A percentile compares a stretch with the other conserved stretches of the same genome.
These are phyloP conservation scores for Scorias spongiosa DNA, from an alignment of 2,329 filamentous ascomycete species.

Conservation along the genomic window DNA sequence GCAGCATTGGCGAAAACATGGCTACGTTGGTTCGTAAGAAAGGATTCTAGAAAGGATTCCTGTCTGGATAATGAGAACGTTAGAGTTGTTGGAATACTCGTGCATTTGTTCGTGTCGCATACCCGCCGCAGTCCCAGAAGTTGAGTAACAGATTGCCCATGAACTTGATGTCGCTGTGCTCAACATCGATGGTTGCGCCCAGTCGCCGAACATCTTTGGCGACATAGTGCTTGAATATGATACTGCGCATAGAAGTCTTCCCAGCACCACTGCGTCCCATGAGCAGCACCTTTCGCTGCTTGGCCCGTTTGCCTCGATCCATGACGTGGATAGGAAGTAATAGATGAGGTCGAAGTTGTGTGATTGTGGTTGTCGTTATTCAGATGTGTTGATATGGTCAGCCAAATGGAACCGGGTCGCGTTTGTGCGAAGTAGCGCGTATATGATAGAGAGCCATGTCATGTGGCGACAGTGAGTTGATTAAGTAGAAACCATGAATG, in stretches of 20 bases:
- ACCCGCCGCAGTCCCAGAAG: constrained; percentile 95
- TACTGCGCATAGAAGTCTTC: constrained; percentile 95
- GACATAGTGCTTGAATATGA: constrained; percentile 98
- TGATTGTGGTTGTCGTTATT: too few species aligned
- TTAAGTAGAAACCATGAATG: too few species aligned
- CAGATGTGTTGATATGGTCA: neutral
- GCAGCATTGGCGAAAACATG: constrained; percentile 96
- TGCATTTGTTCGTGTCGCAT: constrained; percentile 16
- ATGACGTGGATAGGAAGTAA: constrained; percentile 12
- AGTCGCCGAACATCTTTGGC: constrained; percentile 86
- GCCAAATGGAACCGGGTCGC: neutral
- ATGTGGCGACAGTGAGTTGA: neutral
- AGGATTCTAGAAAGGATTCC: constrained; percentile 97
- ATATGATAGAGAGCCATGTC: neutral
- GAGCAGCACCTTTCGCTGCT: constrained; percentile 39
- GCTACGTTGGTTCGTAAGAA: constrained; percentile 83
- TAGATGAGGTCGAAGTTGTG: neutral
- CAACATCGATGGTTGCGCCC: constrained; percentile 94
- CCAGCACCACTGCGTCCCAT: constrained; percentile 92
- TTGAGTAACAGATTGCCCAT: constrained; percentile 95
- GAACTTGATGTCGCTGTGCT: constrained; percentile 97
- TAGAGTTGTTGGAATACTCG: neutral
- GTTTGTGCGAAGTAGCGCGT: neutral
- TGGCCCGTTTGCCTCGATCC: constrained; percentile 30
- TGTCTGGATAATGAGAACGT: constrained; percentile 40